Percentiles rank a stretch among this genome's conserved stretches.
Evolutionary conservation across 1,139 yeast species (phyloP).

Genomic region (Kluyveromyces sp.): DNA sequence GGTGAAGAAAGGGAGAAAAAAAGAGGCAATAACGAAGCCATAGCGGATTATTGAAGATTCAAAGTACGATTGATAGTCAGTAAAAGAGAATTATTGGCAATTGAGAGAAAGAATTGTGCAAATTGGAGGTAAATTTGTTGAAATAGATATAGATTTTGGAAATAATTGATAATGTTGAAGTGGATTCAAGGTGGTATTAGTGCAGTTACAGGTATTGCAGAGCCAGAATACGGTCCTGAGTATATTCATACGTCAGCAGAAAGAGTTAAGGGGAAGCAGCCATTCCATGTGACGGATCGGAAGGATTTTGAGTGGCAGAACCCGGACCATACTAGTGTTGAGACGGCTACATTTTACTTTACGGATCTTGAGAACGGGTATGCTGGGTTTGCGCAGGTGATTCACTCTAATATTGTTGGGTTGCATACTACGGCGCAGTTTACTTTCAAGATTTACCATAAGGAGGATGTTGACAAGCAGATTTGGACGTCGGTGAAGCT

Average conservation of each 20-base stretch:
- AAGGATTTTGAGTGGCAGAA: slow-evolving; percentile 68
- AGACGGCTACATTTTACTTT: slow-evolving; percentile 89
- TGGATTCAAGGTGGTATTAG: slow-evolving; percentile 86
- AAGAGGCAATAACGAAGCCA: too few relatives aligned
- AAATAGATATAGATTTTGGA: neutral
- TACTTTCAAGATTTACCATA: slow-evolving; percentile 70
- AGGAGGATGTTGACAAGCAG: slow-evolving; percentile 24
- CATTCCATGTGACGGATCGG: slow-evolving; percentile 46
- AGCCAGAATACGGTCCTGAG: slow-evolving; percentile 90
- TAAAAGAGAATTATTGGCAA: too few relatives aligned
- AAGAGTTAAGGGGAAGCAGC: slow-evolving; percentile 47
- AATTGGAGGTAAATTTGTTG: too few relatives aligned
- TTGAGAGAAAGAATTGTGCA: too few relatives aligned
- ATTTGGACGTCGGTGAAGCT: slow-evolving; percentile 88
- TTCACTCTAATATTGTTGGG: slow-evolving; percentile 87
- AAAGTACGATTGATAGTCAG: too few relatives aligned
- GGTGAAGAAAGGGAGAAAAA: too few relatives aligned
- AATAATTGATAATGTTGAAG: slow-evolving; percentile 53
- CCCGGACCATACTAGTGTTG: slow-evolving; percentile 83
- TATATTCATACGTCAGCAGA: slow-evolving; percentile 81
- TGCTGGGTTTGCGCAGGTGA: slow-evolving; percentile 86
- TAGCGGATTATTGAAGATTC: too few relatives aligned
- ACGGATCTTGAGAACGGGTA: slow-evolving; percentile 53
- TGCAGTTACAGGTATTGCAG: slow-evolving; percentile 93
- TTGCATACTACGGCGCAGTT: slow-evolving; percentile 90